Conservation (phyloP, 169 alveolate genomes). For the Babesia sp. region DNA sequence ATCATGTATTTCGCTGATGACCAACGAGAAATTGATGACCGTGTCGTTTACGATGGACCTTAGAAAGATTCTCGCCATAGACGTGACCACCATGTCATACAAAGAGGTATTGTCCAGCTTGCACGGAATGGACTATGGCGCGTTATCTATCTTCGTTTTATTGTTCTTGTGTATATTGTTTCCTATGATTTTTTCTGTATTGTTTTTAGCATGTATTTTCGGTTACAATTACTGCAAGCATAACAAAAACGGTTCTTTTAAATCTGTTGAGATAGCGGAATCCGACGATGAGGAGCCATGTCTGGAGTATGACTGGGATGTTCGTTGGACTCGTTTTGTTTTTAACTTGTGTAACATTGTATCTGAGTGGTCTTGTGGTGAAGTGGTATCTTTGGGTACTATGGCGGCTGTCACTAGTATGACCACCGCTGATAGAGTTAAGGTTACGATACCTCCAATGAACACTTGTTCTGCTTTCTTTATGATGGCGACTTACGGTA, state of each 20-base stretch:
- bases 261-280: conserved; percentile 19
- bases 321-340: conserved; percentile 22
- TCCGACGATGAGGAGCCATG: conserved; percentile 9
- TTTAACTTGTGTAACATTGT: conserved; percentile 45
- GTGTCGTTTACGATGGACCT: conserved; percentile 57
- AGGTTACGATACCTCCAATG: conserved; percentile 54
- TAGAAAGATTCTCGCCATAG: conserved; percentile 34
- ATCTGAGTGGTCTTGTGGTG: conserved; percentile 71
- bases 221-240: conserved; percentile 50
- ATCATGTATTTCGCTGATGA: conserved; percentile 32
- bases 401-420: conserved; percentile 51
- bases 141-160: conserved; percentile 34
- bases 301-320: conserved; percentile 23
- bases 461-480: conserved; percentile 37
- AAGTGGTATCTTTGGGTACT: conserved; percentile 54
- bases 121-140: conserved; percentile 19
- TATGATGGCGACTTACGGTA: conserved; percentile 49
- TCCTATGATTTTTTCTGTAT: conserved; percentile 44
- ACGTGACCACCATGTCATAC: conserved; percentile 39
- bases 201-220: conserved; percentile 45
- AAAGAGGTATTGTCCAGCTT: conserved; percentile 30
- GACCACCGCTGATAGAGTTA: conserved; percentile 54
- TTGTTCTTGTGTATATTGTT: conserved; percentile 40
- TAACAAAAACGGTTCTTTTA: conserved; percentile 1
- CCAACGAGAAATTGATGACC: conserved; percentile 55